Percentiles rank a stretch among this genome's conserved stretches.
These are phyloP conservation scores for Barnettozyma sucrosica DNA, from an alignment of 805 yeast genomes.

Conservation along the genomic window DNA sequence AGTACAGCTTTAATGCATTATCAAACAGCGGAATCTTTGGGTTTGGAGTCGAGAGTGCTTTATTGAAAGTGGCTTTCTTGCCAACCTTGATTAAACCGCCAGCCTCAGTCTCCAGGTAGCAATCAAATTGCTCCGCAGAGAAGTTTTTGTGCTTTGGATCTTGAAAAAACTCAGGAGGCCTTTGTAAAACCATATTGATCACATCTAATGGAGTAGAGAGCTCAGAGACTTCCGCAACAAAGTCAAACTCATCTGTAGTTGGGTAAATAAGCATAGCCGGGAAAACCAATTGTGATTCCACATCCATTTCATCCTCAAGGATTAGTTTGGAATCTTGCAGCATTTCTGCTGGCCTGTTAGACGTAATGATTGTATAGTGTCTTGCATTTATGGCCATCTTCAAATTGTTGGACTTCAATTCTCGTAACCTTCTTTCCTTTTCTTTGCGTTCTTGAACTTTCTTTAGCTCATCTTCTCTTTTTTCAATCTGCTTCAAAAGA, in stretches of 20 bases:
- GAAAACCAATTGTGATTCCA: slow-evolving; percentile 71
- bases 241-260: slow-evolving; percentile 76
- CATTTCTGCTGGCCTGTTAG: slow-evolving; percentile 50
- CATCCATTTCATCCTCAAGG: slow-evolving; percentile 60
- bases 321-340: slow-evolving; percentile 47
- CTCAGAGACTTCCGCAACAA: slow-evolving; percentile 71
- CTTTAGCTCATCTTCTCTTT: slow-evolving; percentile 31
- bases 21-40: slow-evolving; percentile 78
- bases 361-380: slow-evolving; percentile 43
- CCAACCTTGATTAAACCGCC: slow-evolving; percentile 89
- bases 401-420: slow-evolving; percentile 38
- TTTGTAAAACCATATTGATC: slow-evolving; percentile 51
- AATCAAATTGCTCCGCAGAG: slow-evolving; percentile 51
- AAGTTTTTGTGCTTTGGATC: slow-evolving; percentile 56
- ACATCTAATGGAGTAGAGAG: slow-evolving; percentile 59
- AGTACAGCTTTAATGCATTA: slow-evolving; percentile 59
- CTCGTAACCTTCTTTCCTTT: slow-evolving; percentile 31
- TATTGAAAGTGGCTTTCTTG: slow-evolving; percentile 60
- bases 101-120: slow-evolving; percentile 71
- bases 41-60: slow-evolving; percentile 52
- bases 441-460: slow-evolving; percentile 29
- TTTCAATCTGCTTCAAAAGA: slow-evolving; percentile 37
- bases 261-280: slow-evolving; percentile 84
- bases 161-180: slow-evolving; percentile 67
- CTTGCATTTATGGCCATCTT: slow-evolving; percentile 58